Evolutionary conservation across 352 stramenopile species (phyloP), one percentile per base, ranked within the genome.

Genomic region (Globisporangium paddicum): DNA sequence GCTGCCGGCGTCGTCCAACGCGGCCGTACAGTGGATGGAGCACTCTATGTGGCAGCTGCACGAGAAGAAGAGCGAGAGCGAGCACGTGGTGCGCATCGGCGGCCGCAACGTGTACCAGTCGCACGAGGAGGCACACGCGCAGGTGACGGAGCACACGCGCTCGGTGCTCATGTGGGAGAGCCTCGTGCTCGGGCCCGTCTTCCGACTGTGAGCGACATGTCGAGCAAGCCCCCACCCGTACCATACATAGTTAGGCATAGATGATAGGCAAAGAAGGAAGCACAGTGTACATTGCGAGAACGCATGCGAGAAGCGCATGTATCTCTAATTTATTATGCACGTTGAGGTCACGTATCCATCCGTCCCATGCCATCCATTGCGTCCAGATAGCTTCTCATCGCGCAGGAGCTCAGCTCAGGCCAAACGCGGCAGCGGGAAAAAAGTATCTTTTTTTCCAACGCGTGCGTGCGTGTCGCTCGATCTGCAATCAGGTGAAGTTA

Each of bases 11-110:
- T 86, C 61, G 71, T 86, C 60, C 72, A 87, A 35, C 72, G 10
- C 72, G 21, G 83, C 74, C 41, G 75, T 89, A 40, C 75, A 87
- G 65, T 89, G 79, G 82, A 85, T 91, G 75, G 79, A 89, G 21
- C 88, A 86, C 75, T 87, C 82, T 28, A 87, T 86, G 69, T 91
- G 82, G 82, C 38, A 59, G 30, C 21, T 58, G 21, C 50, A 55
- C 42, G 58, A 64, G 50, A 50, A 26, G 32, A 50, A 42, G 30
- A 32, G 32, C 40, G 58, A 64, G 34, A 25, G 21, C 21, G 49
- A 25, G 28, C 74, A 89, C 40, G 79, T 83, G 73, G 72, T 91
- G 52, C 79, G 73, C 3, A 19, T 58, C 14, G 49, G 58, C 42
- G 58, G 77, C 84, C 49, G 64, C 71, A 35, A 63, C 53, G 41